phyloP scores from a whole-genome alignment of 768 basidiomycete species.

The Cantharellus cinnabarinus region DNA sequence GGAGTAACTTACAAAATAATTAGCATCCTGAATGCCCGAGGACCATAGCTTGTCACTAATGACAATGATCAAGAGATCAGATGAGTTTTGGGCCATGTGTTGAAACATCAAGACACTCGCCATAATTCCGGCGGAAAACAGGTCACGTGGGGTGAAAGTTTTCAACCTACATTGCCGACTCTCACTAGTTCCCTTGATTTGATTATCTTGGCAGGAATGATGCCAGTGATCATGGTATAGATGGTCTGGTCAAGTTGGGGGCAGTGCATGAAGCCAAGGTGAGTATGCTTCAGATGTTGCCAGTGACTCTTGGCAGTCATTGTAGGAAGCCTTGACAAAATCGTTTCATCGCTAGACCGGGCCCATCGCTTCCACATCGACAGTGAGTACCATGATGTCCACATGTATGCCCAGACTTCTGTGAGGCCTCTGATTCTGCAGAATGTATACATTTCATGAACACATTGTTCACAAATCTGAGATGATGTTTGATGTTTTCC shows the following conservation, averaged over 20 bases:
- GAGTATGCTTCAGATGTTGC: constrained; percentile 16
- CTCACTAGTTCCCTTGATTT: neutral
- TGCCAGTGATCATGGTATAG: neutral
- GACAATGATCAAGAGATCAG: no score
- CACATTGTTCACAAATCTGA: constrained; percentile 14
- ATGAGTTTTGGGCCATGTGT: no score
- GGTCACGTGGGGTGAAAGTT: no score
- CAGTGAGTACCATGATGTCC: constrained; percentile 19
- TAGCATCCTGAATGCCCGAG: no score
- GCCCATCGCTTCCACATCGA: constrained; percentile 19
- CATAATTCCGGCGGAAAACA: no score
- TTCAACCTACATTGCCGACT: no score
- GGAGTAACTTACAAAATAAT: no score
- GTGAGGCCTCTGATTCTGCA: constrained; percentile 14
- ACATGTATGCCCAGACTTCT: constrained; percentile 21
- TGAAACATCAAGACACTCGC: no score
- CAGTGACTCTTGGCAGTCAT: constrained; percentile 19
- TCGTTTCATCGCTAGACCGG: constrained; percentile 11
- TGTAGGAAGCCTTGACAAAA: constrained; percentile 13
- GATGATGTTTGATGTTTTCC: constrained; percentile 3
- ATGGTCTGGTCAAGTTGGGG: constrained; percentile 16
- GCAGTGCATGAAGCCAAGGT: constrained; percentile 12
- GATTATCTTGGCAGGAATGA: neutral
- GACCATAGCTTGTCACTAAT: no score
- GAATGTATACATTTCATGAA: constrained; percentile 19